A percentile compares a stretch with the other conserved stretches of the same genome.
Evolutionary conservation across 192 early-diverging fungal genomes (phyloP).

Genomic region (Umbelopsis vinacea): DNA sequence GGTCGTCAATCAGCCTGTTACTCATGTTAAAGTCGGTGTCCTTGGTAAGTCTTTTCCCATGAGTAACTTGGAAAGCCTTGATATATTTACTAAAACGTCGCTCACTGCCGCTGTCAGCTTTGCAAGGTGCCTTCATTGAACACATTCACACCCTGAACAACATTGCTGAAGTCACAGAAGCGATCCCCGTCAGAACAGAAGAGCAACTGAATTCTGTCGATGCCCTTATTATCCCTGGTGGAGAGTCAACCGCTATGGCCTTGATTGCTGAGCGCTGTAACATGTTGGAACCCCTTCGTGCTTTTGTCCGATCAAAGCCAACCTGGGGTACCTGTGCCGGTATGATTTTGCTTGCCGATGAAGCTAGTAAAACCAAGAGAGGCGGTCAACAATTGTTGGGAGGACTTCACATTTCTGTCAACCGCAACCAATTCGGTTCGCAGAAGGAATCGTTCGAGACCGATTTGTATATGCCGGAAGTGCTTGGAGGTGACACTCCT

Average conservation of each 20-base stretch:
- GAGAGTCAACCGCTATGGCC: constrained; percentile 94
- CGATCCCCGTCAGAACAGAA: constrained; percentile 68
- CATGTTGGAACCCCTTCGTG: constrained; percentile 75
- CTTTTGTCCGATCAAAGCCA: constrained; percentile 77
- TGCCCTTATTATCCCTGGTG: constrained; percentile 93
- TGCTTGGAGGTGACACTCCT: constrained; percentile 46
- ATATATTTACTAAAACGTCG: not conserved
- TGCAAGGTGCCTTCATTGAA: constrained; percentile 96
- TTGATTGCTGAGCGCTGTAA: constrained; percentile 88
- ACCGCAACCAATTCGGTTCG: constrained; percentile 93
- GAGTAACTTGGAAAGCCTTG: not conserved
- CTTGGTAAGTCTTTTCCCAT: constrained; percentile 13
- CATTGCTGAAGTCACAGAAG: constrained; percentile 61
- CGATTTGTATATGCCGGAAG: constrained; percentile 56
- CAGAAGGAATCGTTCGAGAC: constrained; percentile 92
- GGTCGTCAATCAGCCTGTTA: constrained; percentile 15
- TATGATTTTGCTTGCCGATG: constrained; percentile 87
- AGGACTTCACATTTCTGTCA: constrained; percentile 82
- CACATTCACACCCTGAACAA: constrained; percentile 83
- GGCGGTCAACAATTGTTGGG: constrained; percentile 88
- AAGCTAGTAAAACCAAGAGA: constrained; percentile 73
- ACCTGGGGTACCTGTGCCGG: constrained; percentile 98
- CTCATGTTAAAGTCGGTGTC: constrained; percentile 26
- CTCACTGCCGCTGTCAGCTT: constrained; percentile 49
- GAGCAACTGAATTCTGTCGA: constrained; percentile 78